Percentiles rank a stretch among this genome's conserved stretches.
These are phyloP conservation scores for Microdochium paspali DNA, from an alignment of 2,329 filamentous ascomycete genomes.

Conservation along the genomic window DNA sequence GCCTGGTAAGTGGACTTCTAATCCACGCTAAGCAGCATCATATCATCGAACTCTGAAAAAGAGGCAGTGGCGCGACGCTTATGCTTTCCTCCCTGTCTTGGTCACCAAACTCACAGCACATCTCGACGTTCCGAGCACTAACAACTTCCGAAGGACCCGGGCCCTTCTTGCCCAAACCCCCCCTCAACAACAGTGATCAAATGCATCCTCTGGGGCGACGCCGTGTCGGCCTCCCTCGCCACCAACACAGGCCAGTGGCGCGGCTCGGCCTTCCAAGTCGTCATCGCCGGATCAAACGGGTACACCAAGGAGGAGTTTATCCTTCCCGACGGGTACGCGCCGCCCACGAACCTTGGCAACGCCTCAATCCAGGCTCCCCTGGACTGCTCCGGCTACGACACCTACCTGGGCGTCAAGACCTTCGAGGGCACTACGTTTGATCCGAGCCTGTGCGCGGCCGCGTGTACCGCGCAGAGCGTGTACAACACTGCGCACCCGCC, in stretches of 20 bases:
- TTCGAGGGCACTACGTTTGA: slow-evolving; percentile 17
- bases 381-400: slow-evolving; percentile 13
- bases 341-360: slow-evolving; percentile 11
- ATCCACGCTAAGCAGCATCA: too few species aligned
- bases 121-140: too few species aligned
- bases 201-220: slow-evolving; percentile 25
- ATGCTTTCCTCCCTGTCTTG: too few species aligned
- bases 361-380: slow-evolving; percentile 16
- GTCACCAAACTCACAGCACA: too few species aligned
- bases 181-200: slow-evolving; percentile 25
- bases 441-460: slow-evolving; percentile 15
- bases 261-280: slow-evolving; percentile 12
- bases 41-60: too few species aligned
- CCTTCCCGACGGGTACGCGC: slow-evolving; percentile 11
- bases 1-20: not conserved
- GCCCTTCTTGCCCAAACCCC: slow-evolving; percentile 22
- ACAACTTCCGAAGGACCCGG: slow-evolving; percentile 7
- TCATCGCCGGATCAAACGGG: slow-evolving; percentile 32
- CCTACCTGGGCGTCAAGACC: slow-evolving; percentile 18
- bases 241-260: slow-evolving; percentile 9
- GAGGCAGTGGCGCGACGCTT: too few species aligned
- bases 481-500: slow-evolving; percentile 15
- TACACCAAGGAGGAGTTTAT: slow-evolving; percentile 15
- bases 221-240: slow-evolving; percentile 14
- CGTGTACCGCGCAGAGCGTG: slow-evolving; percentile 16